phyloP scores from a whole-genome alignment of 306 rosid species.

The Inga laurina region DNA sequence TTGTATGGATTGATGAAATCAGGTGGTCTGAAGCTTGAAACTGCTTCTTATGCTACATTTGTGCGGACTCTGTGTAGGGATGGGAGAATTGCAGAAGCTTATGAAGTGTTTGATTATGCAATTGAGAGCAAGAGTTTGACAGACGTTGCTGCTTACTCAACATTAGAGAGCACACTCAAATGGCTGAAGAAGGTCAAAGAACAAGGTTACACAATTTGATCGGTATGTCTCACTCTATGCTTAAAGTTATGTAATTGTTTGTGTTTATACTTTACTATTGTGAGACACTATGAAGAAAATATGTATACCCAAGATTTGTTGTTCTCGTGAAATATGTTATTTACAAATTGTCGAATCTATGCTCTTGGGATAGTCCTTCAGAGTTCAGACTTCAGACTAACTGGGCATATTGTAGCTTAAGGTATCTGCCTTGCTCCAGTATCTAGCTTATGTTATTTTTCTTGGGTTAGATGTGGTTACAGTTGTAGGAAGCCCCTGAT shows the following conservation, averaged over 20 bases:
- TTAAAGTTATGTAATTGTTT: background rate
- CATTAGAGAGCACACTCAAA: slow-evolving; percentile 78
- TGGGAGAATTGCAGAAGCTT: slow-evolving; percentile 81
- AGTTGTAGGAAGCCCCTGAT: background rate
- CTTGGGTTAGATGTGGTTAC: background rate
- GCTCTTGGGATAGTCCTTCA: background rate
- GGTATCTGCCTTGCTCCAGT: background rate
- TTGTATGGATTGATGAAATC: slow-evolving; percentile 68
- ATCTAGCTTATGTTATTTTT: background rate
- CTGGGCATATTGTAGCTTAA: background rate
- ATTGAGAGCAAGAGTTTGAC: slow-evolving; percentile 84
- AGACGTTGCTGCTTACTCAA: slow-evolving; percentile 67
- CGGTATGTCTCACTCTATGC: slow-evolving; percentile 36
- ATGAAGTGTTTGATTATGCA: slow-evolving; percentile 88
- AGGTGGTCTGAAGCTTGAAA: slow-evolving; percentile 67
- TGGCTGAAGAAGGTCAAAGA: slow-evolving; percentile 67
- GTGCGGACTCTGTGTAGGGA: slow-evolving; percentile 78
- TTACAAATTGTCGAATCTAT: slow-evolving; percentile 3
- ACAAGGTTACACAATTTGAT: slow-evolving; percentile 47
- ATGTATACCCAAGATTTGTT: background rate
- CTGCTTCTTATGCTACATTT: slow-evolving; percentile 74
- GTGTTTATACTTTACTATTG: background rate
- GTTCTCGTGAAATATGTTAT: slow-evolving; percentile 10
- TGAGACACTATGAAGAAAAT: background rate
- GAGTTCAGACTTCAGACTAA: background rate